These are phyloP conservation scores for Xylariaceae sp. DNA, from an alignment of 2,329 filamentous ascomycete species.

Conservation along the genomic window DNA sequence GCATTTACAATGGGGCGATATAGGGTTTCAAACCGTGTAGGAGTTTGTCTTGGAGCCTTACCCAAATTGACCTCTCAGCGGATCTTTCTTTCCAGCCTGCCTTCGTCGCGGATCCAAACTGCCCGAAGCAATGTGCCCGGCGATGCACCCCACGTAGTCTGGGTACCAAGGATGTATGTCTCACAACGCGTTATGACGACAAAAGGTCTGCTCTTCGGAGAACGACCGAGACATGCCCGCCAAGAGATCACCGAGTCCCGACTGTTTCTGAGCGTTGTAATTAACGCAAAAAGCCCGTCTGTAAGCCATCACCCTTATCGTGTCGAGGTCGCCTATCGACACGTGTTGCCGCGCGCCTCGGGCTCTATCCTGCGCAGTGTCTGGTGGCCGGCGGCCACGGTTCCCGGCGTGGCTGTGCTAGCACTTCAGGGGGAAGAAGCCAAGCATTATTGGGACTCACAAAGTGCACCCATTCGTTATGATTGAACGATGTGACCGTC, in stretches of 20 bases:
- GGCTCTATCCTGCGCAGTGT: background rate
- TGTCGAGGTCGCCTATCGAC: too few relatives aligned
- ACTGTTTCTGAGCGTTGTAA: background rate
- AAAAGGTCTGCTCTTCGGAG: slow-evolving; percentile 12
- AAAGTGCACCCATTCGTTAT: background rate
- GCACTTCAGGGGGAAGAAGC: background rate
- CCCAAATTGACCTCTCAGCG: background rate
- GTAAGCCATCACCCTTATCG: too few relatives aligned
- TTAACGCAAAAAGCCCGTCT: too few relatives aligned
- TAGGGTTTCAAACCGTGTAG: background rate
- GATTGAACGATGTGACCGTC: background rate
- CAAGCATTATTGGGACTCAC: background rate
- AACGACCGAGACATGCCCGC: slow-evolving; percentile 26
- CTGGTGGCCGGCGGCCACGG: background rate
- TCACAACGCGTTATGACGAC: slow-evolving; percentile 9
- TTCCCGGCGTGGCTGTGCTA: background rate
- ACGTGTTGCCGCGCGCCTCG: background rate
- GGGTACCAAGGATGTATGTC: slow-evolving; percentile 16
- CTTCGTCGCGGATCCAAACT: background rate
- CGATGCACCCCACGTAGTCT: slow-evolving; percentile 16
- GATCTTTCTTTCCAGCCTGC: background rate
- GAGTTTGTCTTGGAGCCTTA: background rate
- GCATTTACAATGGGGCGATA: slow-evolving; percentile 7
- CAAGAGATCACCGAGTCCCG: slow-evolving; percentile 6
- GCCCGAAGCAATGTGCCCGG: background rate